Percentiles rank a stretch among this genome's conserved stretches.
phyloP scores from a whole-genome alignment of 306 rosid genomes.

The Glycyrrhiza uralensis region DNA sequence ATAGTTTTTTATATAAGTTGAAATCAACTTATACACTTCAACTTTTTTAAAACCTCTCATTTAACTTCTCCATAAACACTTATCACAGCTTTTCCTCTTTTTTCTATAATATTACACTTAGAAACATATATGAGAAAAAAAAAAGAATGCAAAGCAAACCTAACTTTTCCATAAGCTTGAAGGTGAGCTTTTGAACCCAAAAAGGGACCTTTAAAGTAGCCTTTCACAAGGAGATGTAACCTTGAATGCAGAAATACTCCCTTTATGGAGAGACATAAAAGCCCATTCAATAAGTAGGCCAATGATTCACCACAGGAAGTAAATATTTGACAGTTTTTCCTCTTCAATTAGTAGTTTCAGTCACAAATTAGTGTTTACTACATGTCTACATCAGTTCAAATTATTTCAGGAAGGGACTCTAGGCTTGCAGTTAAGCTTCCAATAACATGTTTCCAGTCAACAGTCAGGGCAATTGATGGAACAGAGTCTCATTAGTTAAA shows the following conservation, averaged over 20 bases:
- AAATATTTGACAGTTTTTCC: neutral
- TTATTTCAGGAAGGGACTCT: neutral
- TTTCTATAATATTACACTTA: too few relatives aligned
- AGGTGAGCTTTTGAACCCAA: too few relatives aligned
- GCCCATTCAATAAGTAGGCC: neutral
- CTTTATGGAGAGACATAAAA: neutral
- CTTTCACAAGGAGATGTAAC: neutral
- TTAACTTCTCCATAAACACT: too few relatives aligned
- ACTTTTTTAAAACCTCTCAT: too few relatives aligned
- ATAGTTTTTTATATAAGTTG: too few relatives aligned
- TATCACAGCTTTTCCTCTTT: too few relatives aligned
- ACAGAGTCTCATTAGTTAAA: neutral
- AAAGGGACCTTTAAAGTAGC: too few relatives aligned
- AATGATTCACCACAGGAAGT: neutral
- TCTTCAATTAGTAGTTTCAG: conserved; percentile 1
- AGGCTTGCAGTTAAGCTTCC: conserved; percentile 4
- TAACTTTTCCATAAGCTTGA: too few relatives aligned
- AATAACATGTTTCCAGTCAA: conserved; percentile 1
- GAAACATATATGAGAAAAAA: too few relatives aligned
- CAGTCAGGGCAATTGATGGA: neutral
- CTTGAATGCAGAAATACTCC: conserved; percentile 1
- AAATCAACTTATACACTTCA: too few relatives aligned
- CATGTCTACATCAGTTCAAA: neutral
- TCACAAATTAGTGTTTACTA: neutral
- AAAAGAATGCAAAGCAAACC: too few relatives aligned